phyloP scores from a whole-genome alignment of 2,329 filamentous ascomycete species.

The Colletotrichum theobromicola region DNA sequence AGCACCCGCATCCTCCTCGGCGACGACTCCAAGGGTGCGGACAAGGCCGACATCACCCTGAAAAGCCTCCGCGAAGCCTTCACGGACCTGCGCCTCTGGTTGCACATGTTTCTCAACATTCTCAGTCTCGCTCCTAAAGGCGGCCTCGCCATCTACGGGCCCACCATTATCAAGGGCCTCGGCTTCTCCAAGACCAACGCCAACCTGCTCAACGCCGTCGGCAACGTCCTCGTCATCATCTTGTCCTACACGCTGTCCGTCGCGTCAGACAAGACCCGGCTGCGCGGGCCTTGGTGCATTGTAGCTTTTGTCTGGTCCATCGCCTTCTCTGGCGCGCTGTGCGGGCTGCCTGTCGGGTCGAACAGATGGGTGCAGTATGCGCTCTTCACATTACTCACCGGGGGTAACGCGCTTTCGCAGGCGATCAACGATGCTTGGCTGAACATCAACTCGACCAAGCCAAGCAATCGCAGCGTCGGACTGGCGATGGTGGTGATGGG shows the following conservation, averaged over 20 bases:
- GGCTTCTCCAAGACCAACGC: conserved; percentile 22
- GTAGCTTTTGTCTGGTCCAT: conserved; percentile 17
- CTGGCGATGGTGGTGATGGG: conserved; percentile 23
- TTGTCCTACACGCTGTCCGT: conserved; percentile 1
- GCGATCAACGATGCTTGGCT: conserved; percentile 21
- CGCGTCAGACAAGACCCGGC: conserved; percentile 17
- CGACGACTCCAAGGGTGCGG: conserved; percentile 11
- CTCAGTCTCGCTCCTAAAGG: conserved; percentile 15
- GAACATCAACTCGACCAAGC: conserved; percentile 12
- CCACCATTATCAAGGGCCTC: conserved; percentile 23
- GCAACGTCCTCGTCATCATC: conserved; percentile 19
- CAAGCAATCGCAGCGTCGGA: conserved; percentile 12
- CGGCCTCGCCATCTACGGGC: conserved; percentile 17
- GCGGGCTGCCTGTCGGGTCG: not conserved
- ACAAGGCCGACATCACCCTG: conserved; percentile 12
- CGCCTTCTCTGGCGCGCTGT: conserved; percentile 17
- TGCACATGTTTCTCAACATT: conserved; percentile 20
- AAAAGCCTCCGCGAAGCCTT: not conserved
- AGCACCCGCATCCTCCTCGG: conserved; percentile 5
- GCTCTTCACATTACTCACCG: conserved; percentile 16
- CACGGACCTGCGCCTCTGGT: conserved; percentile 11
- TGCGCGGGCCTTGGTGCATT: conserved; percentile 18
- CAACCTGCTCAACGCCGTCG: conserved; percentile 24
- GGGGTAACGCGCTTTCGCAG: conserved; percentile 19
- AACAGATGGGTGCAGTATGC: conserved; percentile 15